phyloP scores from a whole-genome alignment of 352 stramenopile genomes.

The Phytophthora sp. region DNA sequence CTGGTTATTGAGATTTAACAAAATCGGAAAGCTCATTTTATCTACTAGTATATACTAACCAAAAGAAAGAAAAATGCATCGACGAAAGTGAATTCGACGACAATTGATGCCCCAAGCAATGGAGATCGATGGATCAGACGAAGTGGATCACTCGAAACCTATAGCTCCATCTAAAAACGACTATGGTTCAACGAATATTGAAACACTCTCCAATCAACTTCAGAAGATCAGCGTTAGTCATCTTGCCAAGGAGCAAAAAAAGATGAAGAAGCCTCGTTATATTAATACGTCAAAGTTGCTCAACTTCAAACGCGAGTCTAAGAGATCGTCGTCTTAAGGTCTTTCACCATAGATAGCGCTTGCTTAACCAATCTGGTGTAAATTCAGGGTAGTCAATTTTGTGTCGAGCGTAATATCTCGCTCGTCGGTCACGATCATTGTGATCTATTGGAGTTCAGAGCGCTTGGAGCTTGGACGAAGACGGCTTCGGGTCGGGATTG shows the following conservation, averaged over 20 bases:
- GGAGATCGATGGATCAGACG: no score
- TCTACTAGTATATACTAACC: not conserved
- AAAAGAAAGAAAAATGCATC: not conserved
- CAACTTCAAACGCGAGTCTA: no score
- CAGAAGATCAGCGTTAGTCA: constrained; percentile 12
- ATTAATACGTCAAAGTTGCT: constrained; percentile 16
- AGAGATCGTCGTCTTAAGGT: no score
- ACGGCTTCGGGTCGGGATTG: no score
- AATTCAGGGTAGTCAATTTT: no score
- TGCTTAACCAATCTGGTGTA: no score
- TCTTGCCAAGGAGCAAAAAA: constrained; percentile 4
- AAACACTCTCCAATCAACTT: constrained; percentile 12
- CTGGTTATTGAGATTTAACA: no score
- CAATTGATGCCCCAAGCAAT: constrained; percentile 11
- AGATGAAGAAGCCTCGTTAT: not conserved
- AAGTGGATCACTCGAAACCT: not conserved
- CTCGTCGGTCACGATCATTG: no score
- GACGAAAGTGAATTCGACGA: not conserved
- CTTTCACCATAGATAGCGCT: no score
- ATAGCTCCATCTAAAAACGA: constrained; percentile 3
- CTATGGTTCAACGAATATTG: constrained; percentile 13
- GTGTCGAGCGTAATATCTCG: no score
- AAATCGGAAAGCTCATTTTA: not conserved
- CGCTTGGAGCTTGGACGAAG: no score
- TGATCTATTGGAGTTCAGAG: no score